A percentile compares a stretch with the other conserved stretches of the same genome.
Evolutionary conservation across 139 green algal species (phyloP).

Genomic region (Chlamydomonas sp.): DNA sequence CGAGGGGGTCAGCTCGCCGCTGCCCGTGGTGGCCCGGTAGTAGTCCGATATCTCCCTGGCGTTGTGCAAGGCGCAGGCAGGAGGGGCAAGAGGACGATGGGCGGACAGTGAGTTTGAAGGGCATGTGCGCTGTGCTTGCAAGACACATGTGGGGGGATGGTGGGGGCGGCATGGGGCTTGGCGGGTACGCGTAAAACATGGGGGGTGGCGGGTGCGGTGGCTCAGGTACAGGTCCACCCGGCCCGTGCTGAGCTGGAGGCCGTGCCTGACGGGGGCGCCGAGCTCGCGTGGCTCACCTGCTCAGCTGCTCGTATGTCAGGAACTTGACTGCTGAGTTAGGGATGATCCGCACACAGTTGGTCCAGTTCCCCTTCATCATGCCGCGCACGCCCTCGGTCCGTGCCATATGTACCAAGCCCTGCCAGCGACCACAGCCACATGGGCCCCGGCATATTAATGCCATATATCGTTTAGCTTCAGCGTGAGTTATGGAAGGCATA

Average conservation of each 20-base stretch:
- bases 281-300: conserved; percentile 51
- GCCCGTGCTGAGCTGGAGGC: not conserved
- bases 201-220: too few relatives aligned
- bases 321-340: conserved; percentile 99
- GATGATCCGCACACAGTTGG: conserved; percentile 98
- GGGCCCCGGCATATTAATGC: too few relatives aligned
- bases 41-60: conserved; percentile 78
- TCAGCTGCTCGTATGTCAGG: conserved; percentile 94
- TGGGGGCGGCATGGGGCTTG: too few relatives aligned
- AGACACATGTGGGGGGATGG: not conserved
- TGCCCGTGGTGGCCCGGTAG: conserved; percentile 74
- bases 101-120: not conserved
- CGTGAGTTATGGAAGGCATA: not conserved
- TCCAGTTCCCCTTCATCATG: conserved; percentile 97
- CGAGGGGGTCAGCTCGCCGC: conserved; percentile 88
- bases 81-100: not conserved
- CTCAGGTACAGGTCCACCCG: too few relatives aligned
- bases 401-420: conserved; percentile 90
- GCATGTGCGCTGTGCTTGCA: not conserved
- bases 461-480: too few relatives aligned
- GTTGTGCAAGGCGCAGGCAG: not conserved
- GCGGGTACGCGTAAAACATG: too few relatives aligned
- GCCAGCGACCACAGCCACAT: not conserved
- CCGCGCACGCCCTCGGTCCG: conserved; percentile 86
- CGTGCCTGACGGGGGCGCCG: not conserved